Evolutionary conservation across 176 grass and related monocot genomes (phyloP), one percentile per base, ranked within the genome.

Genomic region (Oryza glumipatula): DNA sequence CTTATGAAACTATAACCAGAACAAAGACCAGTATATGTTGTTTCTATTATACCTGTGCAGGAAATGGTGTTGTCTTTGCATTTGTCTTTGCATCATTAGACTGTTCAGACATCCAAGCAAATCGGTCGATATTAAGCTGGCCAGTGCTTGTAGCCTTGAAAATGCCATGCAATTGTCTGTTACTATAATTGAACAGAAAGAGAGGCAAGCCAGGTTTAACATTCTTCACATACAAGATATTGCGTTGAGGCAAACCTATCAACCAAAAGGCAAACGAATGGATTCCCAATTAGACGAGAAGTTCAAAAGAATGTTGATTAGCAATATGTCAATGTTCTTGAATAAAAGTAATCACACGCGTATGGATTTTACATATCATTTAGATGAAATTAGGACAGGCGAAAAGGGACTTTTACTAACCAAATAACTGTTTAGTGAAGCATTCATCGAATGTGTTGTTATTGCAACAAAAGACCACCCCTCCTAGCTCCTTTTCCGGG

Each of bases 101-200:
- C 74, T 89, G 6, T 58, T 21, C 54, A 58, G 54, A 21, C 54
- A 58, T 95, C 96, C 96, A 98, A 65, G 96, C 96, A 80, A 95
- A 95, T 63, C 74, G 87, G 46, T 95, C 96, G 23, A 98, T 95
- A 70, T 79, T 69, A 85, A 88, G 71, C 58, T 93, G 80, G 26
- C 93, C 96, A 90, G 68, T 17, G 75, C 85, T 82, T 61, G 91
- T 89, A 82, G 96, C 96, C 89, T 95, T 87, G 47, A 87, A 98
- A 77, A 95, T 94, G n/a, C 96, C 96, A 88, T 98, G 80, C 87
- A 98, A 87, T 80, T 86, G 83, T 86, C 87, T 83, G 76, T 90
- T 76, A 70, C 64, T 87, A 83, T 93, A 98, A 76, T 89, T 95
- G 80, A 98, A 98, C 45, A 98, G 89, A 87, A 98, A 95, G 35